Conservation (phyloP, 768 basidiomycete species). For the Russula compacta region DNA sequence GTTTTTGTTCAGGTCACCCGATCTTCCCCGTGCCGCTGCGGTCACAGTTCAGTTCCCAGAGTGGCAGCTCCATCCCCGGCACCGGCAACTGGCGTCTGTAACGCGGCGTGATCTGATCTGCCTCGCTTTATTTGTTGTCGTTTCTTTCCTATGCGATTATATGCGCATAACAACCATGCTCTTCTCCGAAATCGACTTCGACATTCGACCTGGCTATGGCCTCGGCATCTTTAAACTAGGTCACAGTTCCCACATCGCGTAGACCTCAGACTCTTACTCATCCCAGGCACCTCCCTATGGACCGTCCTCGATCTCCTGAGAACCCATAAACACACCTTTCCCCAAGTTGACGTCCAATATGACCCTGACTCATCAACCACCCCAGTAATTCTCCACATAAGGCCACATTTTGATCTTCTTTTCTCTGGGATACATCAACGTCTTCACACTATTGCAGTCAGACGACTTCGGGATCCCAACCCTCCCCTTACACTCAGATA, state of each 20-base stretch:
- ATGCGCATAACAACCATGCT: constrained; percentile 22
- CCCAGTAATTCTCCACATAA: constrained; percentile 67
- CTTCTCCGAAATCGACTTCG: constrained; percentile 65
- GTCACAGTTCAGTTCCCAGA: too few relatives aligned
- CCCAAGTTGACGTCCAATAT: constrained; percentile 77
- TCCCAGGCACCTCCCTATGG: constrained; percentile 68
- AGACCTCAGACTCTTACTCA: constrained; percentile 1
- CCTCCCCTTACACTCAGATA: constrained; percentile 64
- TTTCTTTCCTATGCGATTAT: too few relatives aligned
- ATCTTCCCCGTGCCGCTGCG: neutral
- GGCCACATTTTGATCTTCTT: constrained; percentile 76
- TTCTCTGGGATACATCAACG: constrained; percentile 76
- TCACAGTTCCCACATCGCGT: constrained; percentile 27
- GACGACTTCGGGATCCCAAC: constrained; percentile 55
- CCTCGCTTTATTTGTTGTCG: too few relatives aligned
- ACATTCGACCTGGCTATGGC: constrained; percentile 65
- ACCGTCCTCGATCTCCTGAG: constrained; percentile 61
- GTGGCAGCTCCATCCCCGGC: too few relatives aligned
- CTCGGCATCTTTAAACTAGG: constrained; percentile 67
- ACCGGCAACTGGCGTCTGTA: too few relatives aligned
- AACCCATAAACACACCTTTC: constrained; percentile 56
- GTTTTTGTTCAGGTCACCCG: neutral
- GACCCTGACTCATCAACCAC: constrained; percentile 66
- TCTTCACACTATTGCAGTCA: constrained; percentile 67
- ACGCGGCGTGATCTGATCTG: too few relatives aligned